Evolutionary conservation across 805 yeast genomes (phyloP).

Genomic region (Candida chilensis): DNA sequence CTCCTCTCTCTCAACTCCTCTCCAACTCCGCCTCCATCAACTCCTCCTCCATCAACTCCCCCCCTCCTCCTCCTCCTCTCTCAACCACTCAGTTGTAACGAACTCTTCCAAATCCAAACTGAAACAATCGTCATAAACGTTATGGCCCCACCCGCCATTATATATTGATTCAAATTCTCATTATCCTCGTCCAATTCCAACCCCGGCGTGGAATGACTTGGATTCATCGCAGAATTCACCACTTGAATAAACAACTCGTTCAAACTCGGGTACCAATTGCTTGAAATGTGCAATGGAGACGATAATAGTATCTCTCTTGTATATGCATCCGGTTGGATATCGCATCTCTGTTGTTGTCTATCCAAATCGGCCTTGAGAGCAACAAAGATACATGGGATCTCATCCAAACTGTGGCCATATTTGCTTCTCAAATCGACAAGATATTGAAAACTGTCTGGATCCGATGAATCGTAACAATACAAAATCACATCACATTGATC

Average conservation of each 20-base stretch:
- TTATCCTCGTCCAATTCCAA: constrained; percentile 53
- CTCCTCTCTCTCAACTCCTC: too few relatives aligned
- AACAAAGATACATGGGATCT: constrained; percentile 77
- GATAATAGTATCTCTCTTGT: constrained; percentile 57
- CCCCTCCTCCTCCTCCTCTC: too few relatives aligned
- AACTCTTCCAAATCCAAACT: constrained; percentile 56
- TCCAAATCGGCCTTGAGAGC: constrained; percentile 94
- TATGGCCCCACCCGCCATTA: constrained; percentile 62
- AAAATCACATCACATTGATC: constrained; percentile 90
- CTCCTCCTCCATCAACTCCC: too few relatives aligned
- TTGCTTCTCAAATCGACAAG: constrained; percentile 59
- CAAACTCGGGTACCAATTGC: constrained; percentile 81
- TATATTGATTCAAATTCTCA: constrained; percentile 41
- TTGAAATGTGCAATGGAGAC: constrained; percentile 86
- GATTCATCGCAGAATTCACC: constrained; percentile 80
- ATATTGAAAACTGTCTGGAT: constrained; percentile 88
- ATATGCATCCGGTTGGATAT: constrained; percentile 79
- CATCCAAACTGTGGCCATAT: constrained; percentile 47
- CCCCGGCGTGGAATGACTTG: constrained; percentile 72
- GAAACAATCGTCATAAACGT: constrained; percentile 57
- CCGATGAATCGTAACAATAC: constrained; percentile 86
- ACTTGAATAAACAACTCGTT: constrained; percentile 79
- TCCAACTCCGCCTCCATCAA: too few relatives aligned
- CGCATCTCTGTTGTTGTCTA: constrained; percentile 87
- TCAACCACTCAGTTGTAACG: constrained; percentile 11